Conservation (phyloP, 208 protist genomes). For the Crithidia mellificae region DNA sequence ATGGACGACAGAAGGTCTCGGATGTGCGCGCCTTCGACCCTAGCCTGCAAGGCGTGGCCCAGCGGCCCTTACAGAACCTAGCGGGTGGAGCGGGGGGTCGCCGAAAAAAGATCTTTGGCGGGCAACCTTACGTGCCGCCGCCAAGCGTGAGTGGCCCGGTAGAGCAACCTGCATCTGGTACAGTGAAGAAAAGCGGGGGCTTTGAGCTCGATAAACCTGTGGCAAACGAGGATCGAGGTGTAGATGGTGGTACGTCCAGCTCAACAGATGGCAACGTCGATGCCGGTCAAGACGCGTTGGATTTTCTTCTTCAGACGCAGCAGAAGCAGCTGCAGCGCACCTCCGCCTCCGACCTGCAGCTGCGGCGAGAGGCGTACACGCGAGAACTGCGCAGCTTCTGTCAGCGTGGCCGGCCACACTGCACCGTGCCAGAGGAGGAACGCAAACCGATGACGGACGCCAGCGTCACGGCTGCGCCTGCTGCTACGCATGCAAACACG, state of each 20-base stretch:
- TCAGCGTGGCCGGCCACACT: slow-evolving; percentile 5
- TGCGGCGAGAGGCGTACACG: slow-evolving; percentile 34
- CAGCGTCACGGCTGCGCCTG: too few species aligned
- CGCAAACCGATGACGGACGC: too few species aligned
- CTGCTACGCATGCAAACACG: too few species aligned
- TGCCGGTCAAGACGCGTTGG: slow-evolving; percentile 15
- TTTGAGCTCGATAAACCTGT: not conserved
- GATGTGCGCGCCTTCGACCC: slow-evolving; percentile 38
- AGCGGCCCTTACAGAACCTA: slow-evolving; percentile 4
- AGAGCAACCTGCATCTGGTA: too few species aligned
- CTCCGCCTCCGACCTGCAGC: slow-evolving; percentile 5
- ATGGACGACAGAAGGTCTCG: slow-evolving; percentile 15
- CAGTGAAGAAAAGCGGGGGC: too few species aligned
- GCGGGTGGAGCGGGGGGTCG: not conserved
- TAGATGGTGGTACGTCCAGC: not conserved
- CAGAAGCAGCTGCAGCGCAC: slow-evolving; percentile 13
- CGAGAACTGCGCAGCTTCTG: slow-evolving; percentile 30
- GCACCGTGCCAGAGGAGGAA: not conserved
- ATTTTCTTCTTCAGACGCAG: slow-evolving; percentile 14
- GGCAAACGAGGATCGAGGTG: not conserved
- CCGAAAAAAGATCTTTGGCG: slow-evolving; percentile 20
- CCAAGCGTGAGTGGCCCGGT: not conserved
- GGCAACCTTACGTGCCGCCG: slow-evolving; percentile 7
- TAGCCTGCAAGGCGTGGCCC: slow-evolving; percentile 22
- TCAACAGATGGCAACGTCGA: too few species aligned